Base-by-base conservation (phyloP, 2,329 filamentous ascomycete genomes). In the Fusarium abutilonis region DNA sequence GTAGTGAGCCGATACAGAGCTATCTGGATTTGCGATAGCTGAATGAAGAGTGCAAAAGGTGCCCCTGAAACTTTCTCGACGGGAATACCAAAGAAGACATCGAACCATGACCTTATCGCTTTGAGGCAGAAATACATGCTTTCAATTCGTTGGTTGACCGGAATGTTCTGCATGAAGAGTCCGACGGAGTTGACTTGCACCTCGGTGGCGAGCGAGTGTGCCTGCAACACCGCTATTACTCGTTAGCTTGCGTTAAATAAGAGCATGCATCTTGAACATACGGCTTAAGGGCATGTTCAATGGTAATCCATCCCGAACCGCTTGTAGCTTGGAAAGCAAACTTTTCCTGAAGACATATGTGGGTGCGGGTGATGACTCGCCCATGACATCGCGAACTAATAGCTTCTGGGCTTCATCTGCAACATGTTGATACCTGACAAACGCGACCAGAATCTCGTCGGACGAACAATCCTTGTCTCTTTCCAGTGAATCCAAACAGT, bases 401-500 rank as follows among this genome's bases (percentile, higher is more conserved):
- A 75, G 60, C 43, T 70, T 71, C 36, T 75, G 72, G 4, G 74
- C 74, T 47, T 77, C 75, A n/a, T 81, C 78, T 34, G 71, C 64
- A 9, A 81, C 67, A 10, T 77, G 73, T 53, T 81, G 78, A 10
- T 79, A 67, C 23, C 70, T 75, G 19, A 77, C 52, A 10, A 77
- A 64, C 1, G 72, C 48, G 4, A 67, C 70, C 1, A 89, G 75
- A 2, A 83, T 64, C 26, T 77, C 74, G 66, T 89, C 86, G 2
- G 78, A 77, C 0, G 78, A 74, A 21, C 76, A 76, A 52, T 86
- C 82, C 8, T 76, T 77, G 2, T 77, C 73, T 14, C 78, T 73
- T 5, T 76, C 73, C 0, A 89, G 73, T 2, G 77, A 62, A 5
- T 77, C 71, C 1, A 88, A 73, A 32, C 80, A 84, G 32, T 87